These are phyloP conservation scores for Puya raimondii DNA, from an alignment of 176 grass and related monocot species.

Conservation along the genomic window DNA sequence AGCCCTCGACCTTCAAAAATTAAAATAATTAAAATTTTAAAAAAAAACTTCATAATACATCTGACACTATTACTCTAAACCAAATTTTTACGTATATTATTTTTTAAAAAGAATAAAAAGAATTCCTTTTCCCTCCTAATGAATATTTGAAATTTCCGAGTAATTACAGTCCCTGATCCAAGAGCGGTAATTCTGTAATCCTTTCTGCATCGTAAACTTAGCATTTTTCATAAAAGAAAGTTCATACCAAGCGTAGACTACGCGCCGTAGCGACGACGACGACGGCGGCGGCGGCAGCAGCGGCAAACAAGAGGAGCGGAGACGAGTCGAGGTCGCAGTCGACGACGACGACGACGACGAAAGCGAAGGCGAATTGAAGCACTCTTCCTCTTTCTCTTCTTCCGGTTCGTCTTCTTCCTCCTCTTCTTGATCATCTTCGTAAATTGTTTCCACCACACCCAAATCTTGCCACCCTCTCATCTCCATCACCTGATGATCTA, in stretches of 20 bases:
- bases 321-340: slow-evolving; percentile 20
- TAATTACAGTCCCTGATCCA: too few species aligned
- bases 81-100: not conserved
- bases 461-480: slow-evolving; percentile 69
- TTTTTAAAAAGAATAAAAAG: not conserved
- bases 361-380: slow-evolving; percentile 48
- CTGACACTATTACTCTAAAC: not conserved
- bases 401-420: slow-evolving; percentile 8
- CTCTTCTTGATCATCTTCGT: slow-evolving; percentile 80
- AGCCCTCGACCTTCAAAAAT: slow-evolving; percentile 38
- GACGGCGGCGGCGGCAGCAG: slow-evolving; percentile 6
- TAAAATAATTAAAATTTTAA: not conserved
- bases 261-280: slow-evolving; percentile 37
- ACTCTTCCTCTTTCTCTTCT: slow-evolving; percentile 16
- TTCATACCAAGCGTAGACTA: slow-evolving; percentile 53
- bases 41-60: not conserved
- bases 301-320: not conserved
- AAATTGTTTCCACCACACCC: slow-evolving; percentile 91
- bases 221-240: not conserved
- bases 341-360: slow-evolving; percentile 28
- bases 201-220: not conserved
- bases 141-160: too few species aligned
- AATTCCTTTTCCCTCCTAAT: not conserved
- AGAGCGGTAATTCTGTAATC: not conserved
- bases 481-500: slow-evolving; percentile 24